Conservation (phyloP, 2,329 filamentous ascomycete genomes). For the Clonostachys rosea region DNA sequence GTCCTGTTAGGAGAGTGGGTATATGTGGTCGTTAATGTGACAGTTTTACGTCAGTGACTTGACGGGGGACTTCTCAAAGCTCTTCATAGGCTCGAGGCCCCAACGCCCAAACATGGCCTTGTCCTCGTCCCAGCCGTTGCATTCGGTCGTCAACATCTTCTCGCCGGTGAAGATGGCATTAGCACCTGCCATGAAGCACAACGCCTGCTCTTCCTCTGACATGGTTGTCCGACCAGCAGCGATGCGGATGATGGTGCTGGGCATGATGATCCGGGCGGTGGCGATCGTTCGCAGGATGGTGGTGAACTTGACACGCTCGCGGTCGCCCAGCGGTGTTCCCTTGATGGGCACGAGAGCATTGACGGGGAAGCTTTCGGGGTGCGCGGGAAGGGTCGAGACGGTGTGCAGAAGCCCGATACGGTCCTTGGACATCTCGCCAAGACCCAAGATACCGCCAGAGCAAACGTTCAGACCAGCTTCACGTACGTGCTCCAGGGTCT, state of each 20-base stretch:
- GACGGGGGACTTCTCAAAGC: conserved; percentile 27
- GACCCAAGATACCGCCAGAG: conserved; percentile 80
- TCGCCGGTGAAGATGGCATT: conserved; percentile 95
- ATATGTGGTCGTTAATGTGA: too few relatives aligned
- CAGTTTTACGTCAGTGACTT: conserved; percentile 4
- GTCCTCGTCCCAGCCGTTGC: conserved; percentile 88
- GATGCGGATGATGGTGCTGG: conserved; percentile 78
- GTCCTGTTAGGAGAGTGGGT: too few relatives aligned
- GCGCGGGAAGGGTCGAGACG: conserved; percentile 71
- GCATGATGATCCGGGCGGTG: conserved; percentile 78
- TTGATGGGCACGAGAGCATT: conserved; percentile 90
- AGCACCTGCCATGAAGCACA: conserved; percentile 87
- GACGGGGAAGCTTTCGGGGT: conserved; percentile 88
- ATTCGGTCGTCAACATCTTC: conserved; percentile 92
- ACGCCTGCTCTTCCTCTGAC: conserved; percentile 81
- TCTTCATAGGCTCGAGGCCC: conserved; percentile 76
- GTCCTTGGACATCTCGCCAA: conserved; percentile 75
- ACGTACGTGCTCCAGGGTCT: conserved; percentile 74
- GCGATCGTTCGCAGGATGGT: conserved; percentile 79
- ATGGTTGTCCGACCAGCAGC: conserved; percentile 82
- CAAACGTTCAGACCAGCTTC: conserved; percentile 88
- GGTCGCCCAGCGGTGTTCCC: conserved; percentile 78
- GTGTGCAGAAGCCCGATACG: conserved; percentile 82
- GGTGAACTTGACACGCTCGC: conserved; percentile 69
- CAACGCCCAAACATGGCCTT: conserved; percentile 77